A percentile compares a stretch with the other conserved stretches of the same genome.
phyloP scores from a whole-genome alignment of 1,284 basidiomycete genomes.

The Inonotus obliquus region DNA sequence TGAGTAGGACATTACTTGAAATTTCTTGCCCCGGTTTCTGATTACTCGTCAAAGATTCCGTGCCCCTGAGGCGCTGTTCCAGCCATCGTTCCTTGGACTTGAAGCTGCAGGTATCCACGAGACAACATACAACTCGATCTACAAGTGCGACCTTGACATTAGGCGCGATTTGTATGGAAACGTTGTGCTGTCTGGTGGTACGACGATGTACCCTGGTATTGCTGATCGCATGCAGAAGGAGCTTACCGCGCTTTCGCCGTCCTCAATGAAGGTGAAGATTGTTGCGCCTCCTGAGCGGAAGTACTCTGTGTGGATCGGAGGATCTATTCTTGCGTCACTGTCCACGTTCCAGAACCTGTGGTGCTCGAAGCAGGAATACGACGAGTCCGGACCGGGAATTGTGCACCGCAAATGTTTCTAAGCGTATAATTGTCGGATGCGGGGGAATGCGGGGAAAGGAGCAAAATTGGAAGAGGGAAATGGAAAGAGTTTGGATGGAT shows the following conservation, averaged over 20 bases:
- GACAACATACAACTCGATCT: slow-evolving; percentile 93
- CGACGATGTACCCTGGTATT: slow-evolving; percentile 98
- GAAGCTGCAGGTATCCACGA: slow-evolving; percentile 96
- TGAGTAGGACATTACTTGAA: slow-evolving; percentile 28
- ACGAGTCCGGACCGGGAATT: slow-evolving; percentile 82
- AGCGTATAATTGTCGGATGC: not conserved
- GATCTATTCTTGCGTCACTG: slow-evolving; percentile 94
- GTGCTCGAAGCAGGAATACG: slow-evolving; percentile 93
- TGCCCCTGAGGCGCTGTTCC: slow-evolving; percentile 96
- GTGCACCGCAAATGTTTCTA: slow-evolving; percentile 67
- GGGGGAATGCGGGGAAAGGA: not conserved
- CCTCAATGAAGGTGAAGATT: slow-evolving; percentile 94
- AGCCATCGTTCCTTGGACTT: slow-evolving; percentile 90
- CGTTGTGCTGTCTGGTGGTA: slow-evolving; percentile 93
- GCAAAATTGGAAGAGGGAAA: not conserved
- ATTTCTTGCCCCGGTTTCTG: not conserved
- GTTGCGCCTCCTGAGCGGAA: slow-evolving; percentile 90
- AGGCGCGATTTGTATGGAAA: slow-evolving; percentile 92
- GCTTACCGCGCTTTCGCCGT: slow-evolving; percentile 82
- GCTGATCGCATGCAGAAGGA: slow-evolving; percentile 99
- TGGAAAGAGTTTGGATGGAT: not conserved
- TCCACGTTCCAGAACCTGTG: slow-evolving; percentile 95
- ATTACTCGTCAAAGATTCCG: slow-evolving; percentile 67
- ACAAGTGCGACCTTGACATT: slow-evolving; percentile 78
- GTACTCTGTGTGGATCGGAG: slow-evolving; percentile 99